A percentile compares a stretch with the other conserved stretches of the same genome.
Evolutionary conservation across 768 basidiomycete genomes (phyloP).

Genomic region (Trametes punicea): DNA sequence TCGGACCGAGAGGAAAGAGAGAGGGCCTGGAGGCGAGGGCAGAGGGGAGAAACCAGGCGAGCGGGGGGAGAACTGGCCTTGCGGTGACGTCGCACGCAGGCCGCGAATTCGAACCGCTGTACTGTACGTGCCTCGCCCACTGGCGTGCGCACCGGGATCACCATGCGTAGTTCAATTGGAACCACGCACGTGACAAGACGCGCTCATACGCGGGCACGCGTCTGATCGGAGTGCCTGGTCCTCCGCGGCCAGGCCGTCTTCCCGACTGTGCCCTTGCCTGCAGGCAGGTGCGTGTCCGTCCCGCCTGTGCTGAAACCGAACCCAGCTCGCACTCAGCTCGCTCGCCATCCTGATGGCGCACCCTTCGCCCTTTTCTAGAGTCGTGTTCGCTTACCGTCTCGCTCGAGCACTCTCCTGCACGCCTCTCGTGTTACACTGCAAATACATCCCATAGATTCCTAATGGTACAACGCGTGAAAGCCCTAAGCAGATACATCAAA

Average conservation of each 20-base stretch:
- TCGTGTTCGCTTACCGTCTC: too few relatives aligned
- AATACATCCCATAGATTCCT: conserved; percentile 12
- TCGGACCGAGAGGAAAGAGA: neutral
- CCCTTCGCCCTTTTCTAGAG: too few relatives aligned
- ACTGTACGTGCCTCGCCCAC: too few relatives aligned
- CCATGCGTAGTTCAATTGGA: conserved; percentile 6
- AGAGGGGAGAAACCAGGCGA: conserved; percentile 6
- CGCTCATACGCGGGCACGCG: neutral
- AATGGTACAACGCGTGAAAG: conserved; percentile 15
- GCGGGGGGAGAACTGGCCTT: neutral
- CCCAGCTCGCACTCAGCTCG: neutral
- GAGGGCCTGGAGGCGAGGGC: neutral
- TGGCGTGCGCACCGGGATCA: too few relatives aligned
- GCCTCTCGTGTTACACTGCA: neutral
- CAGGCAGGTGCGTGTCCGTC: conserved; percentile 6
- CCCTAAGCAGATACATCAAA: conserved; percentile 19
- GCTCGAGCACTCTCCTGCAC: neutral
- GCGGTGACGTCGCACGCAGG: conserved; percentile 7
- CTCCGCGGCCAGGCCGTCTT: neutral
- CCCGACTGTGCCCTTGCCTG: conserved; percentile 9
- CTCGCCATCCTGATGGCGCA: too few relatives aligned
- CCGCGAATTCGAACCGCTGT: too few relatives aligned
- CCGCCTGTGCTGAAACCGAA: neutral
- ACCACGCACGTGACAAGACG: neutral
- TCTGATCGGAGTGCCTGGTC: neutral